Percentiles rank a stretch among this genome's conserved stretches.
Conservation (phyloP, 2,329 filamentous ascomycete species). For the Bipolaris victoriae region DNA sequence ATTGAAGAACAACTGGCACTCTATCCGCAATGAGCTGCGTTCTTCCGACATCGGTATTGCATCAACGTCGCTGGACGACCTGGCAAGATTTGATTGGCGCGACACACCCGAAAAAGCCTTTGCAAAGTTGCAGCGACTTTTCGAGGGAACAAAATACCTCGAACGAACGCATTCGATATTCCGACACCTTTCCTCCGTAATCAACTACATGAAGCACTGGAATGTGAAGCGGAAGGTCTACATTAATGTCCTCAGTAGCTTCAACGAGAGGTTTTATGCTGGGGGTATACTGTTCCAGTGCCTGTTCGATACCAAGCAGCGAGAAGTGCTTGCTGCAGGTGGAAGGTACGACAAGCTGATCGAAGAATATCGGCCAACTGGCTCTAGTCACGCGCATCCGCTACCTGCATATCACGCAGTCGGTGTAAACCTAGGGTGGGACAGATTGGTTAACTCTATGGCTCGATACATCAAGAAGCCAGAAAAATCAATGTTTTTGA, state of each 20-base stretch:
- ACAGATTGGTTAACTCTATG: conserved; percentile 73
- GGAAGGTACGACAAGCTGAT: conserved; percentile 92
- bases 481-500: conserved; percentile 63
- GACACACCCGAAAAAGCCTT: conserved; percentile 77
- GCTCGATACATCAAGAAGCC: conserved; percentile 57
- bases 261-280: conserved; percentile 89
- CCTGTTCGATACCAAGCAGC: conserved; percentile 80
- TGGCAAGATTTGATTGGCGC: conserved; percentile 89
- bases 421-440: conserved; percentile 90
- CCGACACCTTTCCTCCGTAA: conserved; percentile 78
- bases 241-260: conserved; percentile 81
- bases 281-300: conserved; percentile 86
- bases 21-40: conserved; percentile 80
- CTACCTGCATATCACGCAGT: conserved; percentile 71
- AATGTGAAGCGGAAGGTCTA: conserved; percentile 79
- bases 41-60: conserved; percentile 82
- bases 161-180: conserved; percentile 64
- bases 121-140: conserved; percentile 63
- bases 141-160: conserved; percentile 60
- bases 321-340: conserved; percentile 88
- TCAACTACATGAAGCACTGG: conserved; percentile 77
- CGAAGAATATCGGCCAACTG: conserved; percentile 77
- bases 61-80: conserved; percentile 86
- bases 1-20: conserved; percentile 78
- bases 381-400: conserved; percentile 60